Percentiles rank a stretch among this genome's conserved stretches.
Conservation (phyloP, 805 yeast genomes). For the Pichia exigua region DNA sequence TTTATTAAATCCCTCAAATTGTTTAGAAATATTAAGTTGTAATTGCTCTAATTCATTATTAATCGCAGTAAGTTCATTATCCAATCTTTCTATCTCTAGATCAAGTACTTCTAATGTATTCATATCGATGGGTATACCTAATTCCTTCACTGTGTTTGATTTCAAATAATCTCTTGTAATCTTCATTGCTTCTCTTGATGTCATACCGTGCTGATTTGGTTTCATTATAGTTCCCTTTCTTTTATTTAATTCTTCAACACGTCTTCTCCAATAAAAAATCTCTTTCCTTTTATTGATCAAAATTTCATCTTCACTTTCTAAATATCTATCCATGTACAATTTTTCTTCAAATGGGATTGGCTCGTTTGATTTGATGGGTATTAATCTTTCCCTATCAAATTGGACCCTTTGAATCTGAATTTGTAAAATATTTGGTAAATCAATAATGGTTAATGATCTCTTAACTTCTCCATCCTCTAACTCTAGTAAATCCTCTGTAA, state of each 20-base stretch:
- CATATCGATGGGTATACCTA: constrained; percentile 33
- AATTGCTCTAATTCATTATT: constrained; percentile 37
- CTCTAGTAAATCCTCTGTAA: constrained; percentile 62
- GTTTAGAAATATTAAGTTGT: constrained; percentile 43
- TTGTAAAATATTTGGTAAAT: constrained; percentile 76
- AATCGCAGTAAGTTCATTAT: constrained; percentile 33
- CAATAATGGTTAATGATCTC: constrained; percentile 61
- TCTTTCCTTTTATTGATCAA: constrained; percentile 48
- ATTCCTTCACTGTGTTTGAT: constrained; percentile 30
- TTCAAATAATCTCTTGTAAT: constrained; percentile 52
- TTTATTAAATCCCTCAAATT: constrained; percentile 52
- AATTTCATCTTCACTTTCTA: constrained; percentile 56
- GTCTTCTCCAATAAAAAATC: constrained; percentile 55
- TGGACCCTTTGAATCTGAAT: constrained; percentile 92
- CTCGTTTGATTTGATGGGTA: constrained; percentile 75
- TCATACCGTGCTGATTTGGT: constrained; percentile 43
- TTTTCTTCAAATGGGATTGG: constrained; percentile 75
- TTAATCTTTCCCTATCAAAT: constrained; percentile 63
- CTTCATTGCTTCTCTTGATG: constrained; percentile 43
- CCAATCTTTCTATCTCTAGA: constrained; percentile 38
- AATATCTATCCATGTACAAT: constrained; percentile 80
- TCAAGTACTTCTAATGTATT: constrained; percentile 43
- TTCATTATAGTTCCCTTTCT: constrained; percentile 36
- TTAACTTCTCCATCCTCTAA: constrained; percentile 68
- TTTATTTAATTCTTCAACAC: constrained; percentile 36